Evolutionary conservation across 176 grass and related monocot species (phyloP), one percentile per base, ranked within the genome.

Genomic region (Oropetium thomaeum): DNA sequence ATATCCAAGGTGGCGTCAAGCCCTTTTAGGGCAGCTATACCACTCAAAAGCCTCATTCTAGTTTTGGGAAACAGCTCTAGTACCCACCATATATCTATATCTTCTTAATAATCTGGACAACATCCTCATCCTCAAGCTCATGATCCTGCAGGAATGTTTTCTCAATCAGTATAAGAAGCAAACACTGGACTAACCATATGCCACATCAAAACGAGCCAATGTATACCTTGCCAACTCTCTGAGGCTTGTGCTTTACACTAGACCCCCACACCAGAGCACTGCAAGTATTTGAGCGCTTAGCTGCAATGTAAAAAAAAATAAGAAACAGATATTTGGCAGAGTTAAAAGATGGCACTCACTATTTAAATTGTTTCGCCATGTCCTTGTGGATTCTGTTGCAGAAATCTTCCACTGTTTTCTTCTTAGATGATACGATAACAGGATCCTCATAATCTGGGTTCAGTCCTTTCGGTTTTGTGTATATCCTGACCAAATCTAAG

Each of bases 361-460:
- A 97, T 89, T 97, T 97, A 62, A 89, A 97, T 27, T 93, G 95
- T 42, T 97, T 97, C 8, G 81, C 61, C 95, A 97, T 97, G 79
- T 97, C 95, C 68, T 97, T 97, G 71, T 97, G 95, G 70, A 97
- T 97, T 76, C 89, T 80, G 67, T 75, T 31, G 74, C 95, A 97
- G 75, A 97, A 97, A 80, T 97, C 95, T 2, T 97, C 95, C 13
- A 97, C 81, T n/a, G 95, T 81, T 81, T 83, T 91, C 84, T 20
- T 93, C 83, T 87, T 97, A 0, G 91, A 86, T 29, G 95, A 92
- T 40, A 93, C 63, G 7, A 97, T 93, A 25, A 97, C 91, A 89
- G 95, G 95, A 65, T 97, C 95, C 53, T 97, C 95, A 1, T 97
- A 97, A 76, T 97, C 95, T 15, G 95, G 95, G 85, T 93, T 97